These are phyloP conservation scores for Chamaecyparis obtusa DNA, from an alignment of 75 land plant genomes.

Conservation along the genomic window DNA sequence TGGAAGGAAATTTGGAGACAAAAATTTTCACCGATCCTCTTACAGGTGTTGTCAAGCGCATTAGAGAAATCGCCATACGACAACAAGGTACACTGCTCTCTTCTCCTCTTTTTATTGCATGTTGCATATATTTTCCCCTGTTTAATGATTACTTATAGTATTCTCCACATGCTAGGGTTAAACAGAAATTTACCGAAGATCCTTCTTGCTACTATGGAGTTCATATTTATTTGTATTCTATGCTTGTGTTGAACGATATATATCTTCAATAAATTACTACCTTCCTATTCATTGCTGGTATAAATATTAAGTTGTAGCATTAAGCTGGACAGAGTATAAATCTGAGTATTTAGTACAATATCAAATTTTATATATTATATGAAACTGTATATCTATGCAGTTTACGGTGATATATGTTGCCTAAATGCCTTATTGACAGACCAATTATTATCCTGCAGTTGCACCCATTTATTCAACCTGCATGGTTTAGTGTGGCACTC, in stretches of 20 bases:
- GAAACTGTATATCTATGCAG: not conserved
- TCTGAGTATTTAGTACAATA: not conserved
- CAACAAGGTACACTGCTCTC: slow-evolving; percentile 40
- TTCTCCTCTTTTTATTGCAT: not conserved
- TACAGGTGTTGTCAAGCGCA: slow-evolving; percentile 68
- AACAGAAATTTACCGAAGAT: not conserved
- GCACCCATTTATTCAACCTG: not conserved
- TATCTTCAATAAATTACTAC: not conserved
- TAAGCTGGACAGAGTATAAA: not conserved
- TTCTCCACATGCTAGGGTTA: not conserved
- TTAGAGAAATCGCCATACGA: slow-evolving; percentile 80
- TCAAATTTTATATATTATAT: not conserved
- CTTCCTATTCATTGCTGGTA: not conserved
- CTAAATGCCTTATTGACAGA: not conserved
- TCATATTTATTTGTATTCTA: not conserved
- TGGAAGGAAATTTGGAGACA: slow-evolving; percentile 90
- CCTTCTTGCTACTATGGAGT: not conserved
- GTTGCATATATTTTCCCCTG: not conserved
- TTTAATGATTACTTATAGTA: not conserved
- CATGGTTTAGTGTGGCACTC: not conserved
- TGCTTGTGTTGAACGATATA: not conserved
- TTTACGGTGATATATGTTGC: not conserved
- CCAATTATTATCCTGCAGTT: not conserved
- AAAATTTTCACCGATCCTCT: slow-evolving; percentile 73
- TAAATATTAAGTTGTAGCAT: not conserved